Evolutionary conservation across 2,329 filamentous ascomycete species (phyloP), one percentile per base, ranked within the genome.

Genomic region (Fusarium poae): DNA sequence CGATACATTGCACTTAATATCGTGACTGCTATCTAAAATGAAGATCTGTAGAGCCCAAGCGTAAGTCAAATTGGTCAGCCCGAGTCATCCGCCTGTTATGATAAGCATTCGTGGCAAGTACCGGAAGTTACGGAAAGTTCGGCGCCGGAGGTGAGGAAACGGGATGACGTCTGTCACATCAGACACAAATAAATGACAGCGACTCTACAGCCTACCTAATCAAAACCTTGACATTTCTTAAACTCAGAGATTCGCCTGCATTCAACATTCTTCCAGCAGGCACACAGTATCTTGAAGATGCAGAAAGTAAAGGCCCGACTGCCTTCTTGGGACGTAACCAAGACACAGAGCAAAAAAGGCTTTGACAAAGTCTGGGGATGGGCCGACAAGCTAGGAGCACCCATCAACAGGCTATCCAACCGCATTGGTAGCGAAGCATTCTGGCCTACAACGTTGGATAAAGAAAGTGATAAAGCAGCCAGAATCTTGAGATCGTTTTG

Each of bases 391-490:
- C 82, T 84, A 13, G 91, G 92, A 18, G 88, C 86, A 3, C 93
- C 93, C 2, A 88, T 97, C 73, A 97, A 97, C 75, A 87, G 86
- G 48, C 78, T 97, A 16, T 92, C 91, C 25, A 94, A 97, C 80
- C 92, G 91, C 77, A 85, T 97, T 50, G 93, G 93, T 27, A 80
- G 80, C 37, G 93, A 97, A 79, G 91, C 92, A 5, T 97, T 97
- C 77, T 92, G 93, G 90, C 93, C 94, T 3, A 93, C 91, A 51
- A 91, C 90, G 1, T 83, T 97, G 70, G 93, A 97, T 75, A 93
- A 93, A 77, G 94, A 97, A 81, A 91, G 91, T 72, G 92, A 97
- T 78, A 97, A 97, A 81, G 93, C 93, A 1, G 93, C 93, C 23
- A 84, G 93, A 18, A 97, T 97, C 40, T 78, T 97, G 44, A 87